Base-by-base conservation (phyloP, 2,329 filamentous ascomycete genomes). In the Neofusicoccum laricinum region DNA sequence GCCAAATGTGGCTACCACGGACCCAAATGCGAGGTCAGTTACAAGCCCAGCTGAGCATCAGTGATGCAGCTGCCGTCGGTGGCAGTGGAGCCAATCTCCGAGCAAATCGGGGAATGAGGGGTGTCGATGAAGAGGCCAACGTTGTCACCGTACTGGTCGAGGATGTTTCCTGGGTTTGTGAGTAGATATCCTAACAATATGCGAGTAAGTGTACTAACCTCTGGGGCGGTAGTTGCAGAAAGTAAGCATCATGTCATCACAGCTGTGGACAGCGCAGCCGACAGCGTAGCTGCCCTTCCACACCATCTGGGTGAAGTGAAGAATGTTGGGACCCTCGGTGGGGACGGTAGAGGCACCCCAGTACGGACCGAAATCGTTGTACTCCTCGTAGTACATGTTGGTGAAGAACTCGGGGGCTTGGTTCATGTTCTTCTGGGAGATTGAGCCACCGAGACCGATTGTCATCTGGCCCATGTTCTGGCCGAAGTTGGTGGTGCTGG, bases 191-290 rank as follows among this genome's bases (percentile, higher is more conserved):
- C 17, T 40, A 14, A 19, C 14, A 15, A 3, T 4, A 21, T 25
- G 21, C 2, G 50, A 43, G 8, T 1, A 25, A 15, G 17, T 25
- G 4, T 8, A 58, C 41, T 77, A 86, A 91, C 91, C 92, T 67
- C 87, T 80, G 67, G 87, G 84, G 69, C 80, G 81, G 82, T 97
- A 97, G 85, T 97, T 94, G 88, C 92, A 97, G 72, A 96, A 92
- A 34, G 90, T 93, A 82, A 87, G 15, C 38, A 65, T 21, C 11
- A 59, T 71, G 21, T 66, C 65, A n/a, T 68, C 66, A 63, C 76
- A 77, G 65, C 76, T 70, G 2, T 71, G 15, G 6, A 72, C 74
- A 15, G 71, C 71, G 55, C 76, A 78, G 49, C 74, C 76, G 8
- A 78, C 74, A n/a, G 70, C 69, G 49, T 71, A 76, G 21, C 73